Evolutionary conservation across 2,329 filamentous ascomycete genomes (phyloP).

Genomic region (Hirsutella thompsonii): DNA sequence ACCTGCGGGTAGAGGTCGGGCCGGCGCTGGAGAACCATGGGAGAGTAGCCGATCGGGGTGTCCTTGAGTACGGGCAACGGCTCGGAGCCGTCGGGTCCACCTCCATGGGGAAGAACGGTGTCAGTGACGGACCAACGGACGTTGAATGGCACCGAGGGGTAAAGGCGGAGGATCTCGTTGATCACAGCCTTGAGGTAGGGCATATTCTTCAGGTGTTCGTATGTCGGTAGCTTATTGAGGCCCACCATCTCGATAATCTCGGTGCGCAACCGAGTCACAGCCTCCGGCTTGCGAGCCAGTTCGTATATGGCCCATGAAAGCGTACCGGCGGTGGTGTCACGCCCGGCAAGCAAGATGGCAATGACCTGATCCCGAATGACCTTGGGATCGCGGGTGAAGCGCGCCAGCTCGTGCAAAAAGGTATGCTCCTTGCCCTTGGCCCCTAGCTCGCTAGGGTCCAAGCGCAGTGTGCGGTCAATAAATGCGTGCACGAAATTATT

Average conservation of each 20-base stretch:
- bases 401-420: conserved; percentile 75
- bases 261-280: conserved; percentile 53
- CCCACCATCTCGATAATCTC: conserved; percentile 64
- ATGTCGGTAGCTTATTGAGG: conserved; percentile 48
- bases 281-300: conserved; percentile 55
- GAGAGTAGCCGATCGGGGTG: conserved; percentile 51
- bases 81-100: conserved; percentile 45
- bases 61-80: conserved; percentile 57
- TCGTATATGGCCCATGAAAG: conserved; percentile 78
- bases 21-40: conserved; percentile 63
- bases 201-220: conserved; percentile 77
- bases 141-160: conserved; percentile 71
- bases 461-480: conserved; percentile 59
- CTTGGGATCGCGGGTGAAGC: conserved; percentile 58
- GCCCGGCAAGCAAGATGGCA: conserved; percentile 68
- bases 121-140: conserved; percentile 58
- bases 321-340: conserved; percentile 76
- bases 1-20: conserved; percentile 43
- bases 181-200: conserved; percentile 64
- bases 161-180: conserved; percentile 66
- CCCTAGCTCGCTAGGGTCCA: conserved; percentile 62
- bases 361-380: conserved; percentile 77
- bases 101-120: conserved; percentile 62
- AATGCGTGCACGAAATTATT: conserved; percentile 66
- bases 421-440: conserved; percentile 64